Evolutionary conservation across 495 filamentous ascomycete species (phyloP), one percentile per base, ranked within the genome.

Genomic region (Penicillium alfredii): DNA sequence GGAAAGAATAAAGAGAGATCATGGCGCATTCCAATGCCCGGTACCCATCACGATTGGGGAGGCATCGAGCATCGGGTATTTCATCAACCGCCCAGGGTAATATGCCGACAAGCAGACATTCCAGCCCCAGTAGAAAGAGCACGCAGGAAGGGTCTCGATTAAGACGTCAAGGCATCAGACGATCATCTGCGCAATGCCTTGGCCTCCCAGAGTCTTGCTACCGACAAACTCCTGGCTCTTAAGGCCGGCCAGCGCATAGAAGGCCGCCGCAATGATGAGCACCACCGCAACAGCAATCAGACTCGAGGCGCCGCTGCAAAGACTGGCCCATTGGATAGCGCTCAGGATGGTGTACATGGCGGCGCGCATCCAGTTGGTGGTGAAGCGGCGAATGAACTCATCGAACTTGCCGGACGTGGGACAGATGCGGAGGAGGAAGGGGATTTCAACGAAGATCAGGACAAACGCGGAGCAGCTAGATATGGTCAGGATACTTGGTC

Each of bases 171-270:
- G 14, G 24, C 2, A 36, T 46, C 54, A 96, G 58, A 98, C 88
- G 67, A 99, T 97, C 93, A 97, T 96, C 71, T 96, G 90, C 42
- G 89, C 90, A 45, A 97, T 79, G 12, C 93, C 92, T 44, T 85
- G 83, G 25, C 92, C 92, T 43, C 92, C 92, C 40, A 99, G 68
- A 13, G 93, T 97, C 80, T 97, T 97, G 72, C 89, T 96, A 20
- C 88, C 84, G 35, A 93, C 77, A 61, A 99, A 99, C 16, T 82
- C 86, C 67, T 99, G 92, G 34, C 83, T 86, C 74, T 84, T 95
- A 48, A 95, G 29, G 19, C 74, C 92, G 10, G 92, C 92, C 30
- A 90, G 65, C 7, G 72, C 70, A 58, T 99, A 99, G 71, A 88
- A 97, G 3, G 75, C 8, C 6, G 76, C 81, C 2, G 92, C 84